Base-by-base conservation (phyloP, 2,329 filamentous ascomycete genomes). In the Epichloe glyceriae region DNA sequence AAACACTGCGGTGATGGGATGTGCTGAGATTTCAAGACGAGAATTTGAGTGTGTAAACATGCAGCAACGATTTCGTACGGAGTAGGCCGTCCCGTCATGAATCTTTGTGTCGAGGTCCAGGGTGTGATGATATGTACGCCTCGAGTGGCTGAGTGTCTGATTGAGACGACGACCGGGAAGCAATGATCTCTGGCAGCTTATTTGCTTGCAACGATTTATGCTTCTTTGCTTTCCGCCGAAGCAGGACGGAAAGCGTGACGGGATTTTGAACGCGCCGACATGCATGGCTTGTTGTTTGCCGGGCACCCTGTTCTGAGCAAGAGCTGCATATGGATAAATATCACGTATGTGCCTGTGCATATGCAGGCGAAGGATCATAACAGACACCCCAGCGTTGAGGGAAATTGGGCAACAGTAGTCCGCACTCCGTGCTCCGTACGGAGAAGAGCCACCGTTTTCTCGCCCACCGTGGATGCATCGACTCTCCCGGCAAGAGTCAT, bases 201-300 rank as follows among this genome's bases (percentile, higher is more conserved):
- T n/a, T 15, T 35, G 17, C 40, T 49, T 44, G 33, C 47, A 49
- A 38, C 39, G 33, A 43, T 49, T 45, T n/a, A 50, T 45, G 48
- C 48, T 30, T 30, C 34, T 34, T 19, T 19, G 44, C 33, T 34
- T 37, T 47, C 35, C 20, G 35, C 14, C 26, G 22, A 22, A 17
- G 20, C 38, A 10, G 35, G n/a, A n/a, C 40, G 46, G 46, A 6
- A 40, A 40, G 35, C 33, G 35, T 5, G 37, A 35, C 5, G 38
- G 22, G 22, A 8, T 26, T 6, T 26, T 26, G 22, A 33, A 22
- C 15, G 46, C 37, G 19, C 33, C 15, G 20, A 34, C 22, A 40
- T 30, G n/a, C n/a, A 3, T 2, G 30, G 43, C 6, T 17, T 7
- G 34, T 39, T 39, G 20, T 7, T 44, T 37, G 34, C 19, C 14